Base-by-base conservation (phyloP, 345 rosid genomes). In the Anacardium occidentale region DNA sequence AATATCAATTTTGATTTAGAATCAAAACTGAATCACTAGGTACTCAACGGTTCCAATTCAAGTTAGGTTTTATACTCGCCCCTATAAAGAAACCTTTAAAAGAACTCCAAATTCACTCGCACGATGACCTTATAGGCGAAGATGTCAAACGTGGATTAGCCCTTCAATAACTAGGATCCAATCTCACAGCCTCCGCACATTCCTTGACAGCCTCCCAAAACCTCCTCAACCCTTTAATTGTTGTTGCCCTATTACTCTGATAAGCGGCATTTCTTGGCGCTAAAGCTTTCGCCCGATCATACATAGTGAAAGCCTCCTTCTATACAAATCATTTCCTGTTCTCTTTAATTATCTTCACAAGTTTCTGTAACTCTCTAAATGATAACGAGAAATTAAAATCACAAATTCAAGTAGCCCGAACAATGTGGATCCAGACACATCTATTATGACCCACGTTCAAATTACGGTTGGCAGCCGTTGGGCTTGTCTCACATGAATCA, bases 61-160 rank as follows among this genome's bases (percentile, higher is more conserved):
- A n/a, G n/a, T n/a, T n/a, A n/a, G n/a, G n/a, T n/a, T n/a, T n/a
- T n/a, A n/a, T n/a, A n/a, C n/a, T n/a, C n/a, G n/a, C n/a, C n/a
- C n/a, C n/a, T n/a, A n/a, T n/a, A n/a, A 12, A 55, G 26, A 56
- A 12, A 9, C 14, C 6, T 63, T 7, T 5, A 40, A 7, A 10
- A 55, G 20, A 62, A 4, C 11, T 18, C 29, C 52, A 34, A 42
- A 64, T 69, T 75, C 8, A n/a, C 71, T 65, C 40, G 20, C 14
- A 21, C n/a, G 34, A 84, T 83, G 74, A 93, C 99, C 99, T 93
- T 69, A 91, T 73, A 69, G 89, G 79, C 84, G 93, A 82, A 32
- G 91, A 76, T 11, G 83, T 93, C 81, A 96, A 81, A 64, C 99
- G 86, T 74, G 86, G 96, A 78, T 93, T 97, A 69, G 98, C 98